Percentiles rank a stretch among this genome's conserved stretches.
Evolutionary conservation across 73 alveolate genomes (phyloP).

Genomic region (Paramecium biaurelia): DNA sequence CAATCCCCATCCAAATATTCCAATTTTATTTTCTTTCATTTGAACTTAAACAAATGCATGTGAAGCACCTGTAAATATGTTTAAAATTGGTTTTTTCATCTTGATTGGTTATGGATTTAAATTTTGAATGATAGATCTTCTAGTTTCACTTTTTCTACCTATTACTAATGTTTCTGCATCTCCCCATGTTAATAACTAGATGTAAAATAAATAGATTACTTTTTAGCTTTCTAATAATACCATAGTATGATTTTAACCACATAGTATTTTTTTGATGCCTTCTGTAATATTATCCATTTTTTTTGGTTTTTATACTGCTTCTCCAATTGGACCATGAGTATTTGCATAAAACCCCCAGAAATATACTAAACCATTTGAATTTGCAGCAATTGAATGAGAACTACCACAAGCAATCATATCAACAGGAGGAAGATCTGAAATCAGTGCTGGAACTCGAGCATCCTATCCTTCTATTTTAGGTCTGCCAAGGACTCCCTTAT

Average conservation of each 20-base stretch:
- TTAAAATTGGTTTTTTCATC: conserved; percentile 30
- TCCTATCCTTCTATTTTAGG: background rate
- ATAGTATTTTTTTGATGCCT: conserved; percentile 27
- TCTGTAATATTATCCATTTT: conserved; percentile 21
- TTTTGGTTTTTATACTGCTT: conserved; percentile 43
- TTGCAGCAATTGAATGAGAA: conserved; percentile 69
- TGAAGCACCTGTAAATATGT: conserved; percentile 58
- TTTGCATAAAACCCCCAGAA: conserved; percentile 72
- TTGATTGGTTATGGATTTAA: conserved; percentile 55
- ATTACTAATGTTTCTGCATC: conserved; percentile 63
- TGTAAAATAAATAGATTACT: background rate
- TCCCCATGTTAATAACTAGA: background rate
- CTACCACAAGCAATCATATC: conserved; percentile 70
- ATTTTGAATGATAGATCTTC: conserved; percentile 28
- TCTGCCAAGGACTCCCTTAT: conserved; percentile 81
- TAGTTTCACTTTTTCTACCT: conserved; percentile 66
- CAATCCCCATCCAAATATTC: conserved; percentile 67
- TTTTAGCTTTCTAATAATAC: conserved; percentile 50
- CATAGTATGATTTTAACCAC: conserved; percentile 68
- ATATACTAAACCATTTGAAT: conserved; percentile 57
- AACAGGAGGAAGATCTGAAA: conserved; percentile 34
- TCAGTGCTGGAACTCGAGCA: conserved; percentile 49
- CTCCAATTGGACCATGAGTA: conserved; percentile 65
- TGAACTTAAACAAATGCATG: conserved; percentile 58
- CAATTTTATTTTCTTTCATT: conserved; percentile 23